Conservation (phyloP, 768 basidiomycete species). For the Xerocomellus chrysenteron region DNA sequence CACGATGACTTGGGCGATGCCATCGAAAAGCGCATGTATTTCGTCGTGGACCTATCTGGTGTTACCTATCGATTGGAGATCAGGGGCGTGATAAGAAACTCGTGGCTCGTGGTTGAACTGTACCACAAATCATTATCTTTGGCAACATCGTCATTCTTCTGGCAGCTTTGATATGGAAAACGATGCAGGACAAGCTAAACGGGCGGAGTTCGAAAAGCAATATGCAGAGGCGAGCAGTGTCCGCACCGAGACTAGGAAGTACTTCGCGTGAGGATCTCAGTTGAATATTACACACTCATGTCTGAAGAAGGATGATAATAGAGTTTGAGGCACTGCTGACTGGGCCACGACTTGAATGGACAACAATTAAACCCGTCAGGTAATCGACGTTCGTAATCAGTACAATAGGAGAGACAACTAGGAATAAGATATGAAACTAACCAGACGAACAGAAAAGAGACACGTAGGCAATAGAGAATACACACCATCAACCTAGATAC, state of each 20-base stretch:
- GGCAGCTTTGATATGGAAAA: neutral
- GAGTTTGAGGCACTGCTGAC: neutral
- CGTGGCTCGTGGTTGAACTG: neutral
- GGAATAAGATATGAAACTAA: neutral
- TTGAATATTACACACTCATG: neutral
- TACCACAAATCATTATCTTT: conserved; percentile 34
- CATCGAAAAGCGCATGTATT: conserved; percentile 55
- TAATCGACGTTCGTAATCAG: neutral
- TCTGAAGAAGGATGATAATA: neutral
- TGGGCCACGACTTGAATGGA: no score
- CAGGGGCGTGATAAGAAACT: neutral
- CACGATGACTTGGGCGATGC: conserved; percentile 75
- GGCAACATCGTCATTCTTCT: conserved; percentile 12
- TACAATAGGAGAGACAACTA: neutral
- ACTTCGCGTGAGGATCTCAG: neutral
- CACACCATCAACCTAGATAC: neutral
- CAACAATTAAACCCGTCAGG: no score
- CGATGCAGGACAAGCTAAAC: no score
- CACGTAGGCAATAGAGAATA: neutral
- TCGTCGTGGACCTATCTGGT: conserved; percentile 81
- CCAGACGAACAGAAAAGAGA: neutral
- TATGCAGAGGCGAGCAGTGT: no score
- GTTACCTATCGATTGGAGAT: conserved; percentile 40
- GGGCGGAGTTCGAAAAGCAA: no score
- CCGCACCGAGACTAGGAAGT: no score